Evolutionary conservation across 2,329 filamentous ascomycete species (phyloP).

Genomic region (Pseudocercospora eumusae): DNA sequence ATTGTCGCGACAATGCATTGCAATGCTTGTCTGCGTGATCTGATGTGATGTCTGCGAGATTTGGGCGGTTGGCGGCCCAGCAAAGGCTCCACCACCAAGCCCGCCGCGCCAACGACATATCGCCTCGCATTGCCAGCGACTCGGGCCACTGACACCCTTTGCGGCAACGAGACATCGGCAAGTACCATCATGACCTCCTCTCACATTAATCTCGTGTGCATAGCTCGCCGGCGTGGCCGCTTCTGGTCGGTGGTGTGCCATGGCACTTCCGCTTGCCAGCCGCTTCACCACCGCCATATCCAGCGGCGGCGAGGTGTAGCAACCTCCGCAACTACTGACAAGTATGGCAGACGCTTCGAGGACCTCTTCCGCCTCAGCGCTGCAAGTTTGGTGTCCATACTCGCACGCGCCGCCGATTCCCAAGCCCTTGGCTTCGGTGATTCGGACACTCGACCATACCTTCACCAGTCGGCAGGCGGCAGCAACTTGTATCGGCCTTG

Average conservation of each 20-base stretch:
- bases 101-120: neutral
- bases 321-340: neutral
- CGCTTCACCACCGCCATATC: neutral
- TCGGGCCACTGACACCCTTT: neutral
- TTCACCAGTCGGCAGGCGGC: neutral
- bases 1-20: constrained; percentile 6
- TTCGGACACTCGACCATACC: neutral
- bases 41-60: constrained; percentile 2
- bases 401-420: neutral
- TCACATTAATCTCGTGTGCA: neutral
- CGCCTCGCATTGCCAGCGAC: constrained; percentile 3
- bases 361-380: neutral
- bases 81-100: neutral
- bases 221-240: neutral
- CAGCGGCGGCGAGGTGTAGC: constrained; percentile 1
- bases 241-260: neutral
- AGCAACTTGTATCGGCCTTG: neutral
- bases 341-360: neutral
- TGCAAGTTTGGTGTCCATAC: neutral
- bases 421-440: constrained; percentile 7
- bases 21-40: constrained; percentile 1
- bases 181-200: constrained; percentile 9
- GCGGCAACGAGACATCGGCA: neutral
- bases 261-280: constrained; percentile 2
- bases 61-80: constrained; percentile 4